Base-by-base conservation (phyloP, 257 asterid genomes). In the Fraxinus pennsylvanica region DNA sequence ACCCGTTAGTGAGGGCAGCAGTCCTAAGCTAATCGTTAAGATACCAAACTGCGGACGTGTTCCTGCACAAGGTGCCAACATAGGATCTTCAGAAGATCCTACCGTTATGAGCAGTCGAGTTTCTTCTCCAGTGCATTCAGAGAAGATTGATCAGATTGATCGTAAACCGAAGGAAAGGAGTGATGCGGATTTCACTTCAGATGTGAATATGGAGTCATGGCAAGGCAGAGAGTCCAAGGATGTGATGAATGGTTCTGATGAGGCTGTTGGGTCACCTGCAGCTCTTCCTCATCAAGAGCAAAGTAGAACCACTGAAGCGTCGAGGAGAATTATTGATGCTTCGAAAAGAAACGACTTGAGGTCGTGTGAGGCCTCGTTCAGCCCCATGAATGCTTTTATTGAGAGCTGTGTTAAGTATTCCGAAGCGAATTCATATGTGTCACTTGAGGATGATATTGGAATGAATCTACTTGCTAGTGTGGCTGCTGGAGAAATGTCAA, bases 391-490 rank as follows among this genome's bases (percentile, higher is more conserved):
- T 87, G 90, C 91, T 80, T 83, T 89, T 71, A 76, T 88, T 77
- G 92, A 90, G 84, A 90, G 92, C 81, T 90, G 94, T 75, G 52
- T 43, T 43, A 86, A 88, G 75, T 84, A 86, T 79, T 88, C 94
- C 54, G 90, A 85, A 82, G 83, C 87, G 63, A 76, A 80, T 71
- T 68, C 89, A 54, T 86, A 86, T 25, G 25, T 82, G 81, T 82
- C 92, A 2, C 81, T 73, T 71, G 88, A 83, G 68, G 94, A 89
- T 82, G 88, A 88, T 80, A 79, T 76, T 72, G 91, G 91, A 59
- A 89, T 89, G 90, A 89, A 89, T 85, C 88, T 89, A 41, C 91
- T 89, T 70, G 93, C 93, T 36, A 87, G 92, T 80, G 94, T 89
- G 75, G 93, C 93, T 70, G 81, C 92, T 22, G 87, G 86, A 76